Conservation (phyloP, 192 early-diverging fungal genomes). For the Funneliformis geosporum region DNA sequence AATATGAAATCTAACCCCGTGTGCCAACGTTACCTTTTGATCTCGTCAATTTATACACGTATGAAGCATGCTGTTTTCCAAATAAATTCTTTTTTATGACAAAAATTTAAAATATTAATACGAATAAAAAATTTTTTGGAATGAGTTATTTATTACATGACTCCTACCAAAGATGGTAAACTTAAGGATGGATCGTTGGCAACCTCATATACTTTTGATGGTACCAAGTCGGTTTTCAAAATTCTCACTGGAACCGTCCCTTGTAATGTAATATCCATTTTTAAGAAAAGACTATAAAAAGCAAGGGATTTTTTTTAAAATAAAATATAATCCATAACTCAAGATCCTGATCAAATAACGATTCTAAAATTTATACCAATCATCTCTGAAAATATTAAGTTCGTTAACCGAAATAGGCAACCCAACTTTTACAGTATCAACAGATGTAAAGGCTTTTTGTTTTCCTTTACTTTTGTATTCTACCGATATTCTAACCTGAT, state of each 20-base stretch:
- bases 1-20: background rate
- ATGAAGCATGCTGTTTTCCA: slow-evolving; percentile 54
- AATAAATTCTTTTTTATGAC: slow-evolving; percentile 49
- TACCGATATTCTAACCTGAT: slow-evolving; percentile 50
- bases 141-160: background rate
- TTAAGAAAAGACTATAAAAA: slow-evolving; percentile 25
- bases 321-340: too few relatives aligned
- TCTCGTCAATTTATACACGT: slow-evolving; percentile 57
- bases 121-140: background rate
- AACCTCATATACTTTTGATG: slow-evolving; percentile 47
- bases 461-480: slow-evolving; percentile 48
- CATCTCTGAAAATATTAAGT: slow-evolving; percentile 54
- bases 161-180: slow-evolving; percentile 33
- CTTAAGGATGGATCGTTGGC: slow-evolving; percentile 34
- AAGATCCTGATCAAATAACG: background rate
- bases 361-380: slow-evolving; percentile 48
- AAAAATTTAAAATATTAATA: background rate
- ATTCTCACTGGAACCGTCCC: slow-evolving; percentile 54
- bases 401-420: slow-evolving; percentile 55
- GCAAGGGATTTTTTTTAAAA: background rate
- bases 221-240: slow-evolving; percentile 45
- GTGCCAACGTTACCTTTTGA: slow-evolving; percentile 38
- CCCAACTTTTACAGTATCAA: slow-evolving; percentile 52
- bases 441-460: slow-evolving; percentile 43
- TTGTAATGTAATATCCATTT: slow-evolving; percentile 28